Conservation (phyloP, 306 rosid species). For the Nissolia schottii region DNA sequence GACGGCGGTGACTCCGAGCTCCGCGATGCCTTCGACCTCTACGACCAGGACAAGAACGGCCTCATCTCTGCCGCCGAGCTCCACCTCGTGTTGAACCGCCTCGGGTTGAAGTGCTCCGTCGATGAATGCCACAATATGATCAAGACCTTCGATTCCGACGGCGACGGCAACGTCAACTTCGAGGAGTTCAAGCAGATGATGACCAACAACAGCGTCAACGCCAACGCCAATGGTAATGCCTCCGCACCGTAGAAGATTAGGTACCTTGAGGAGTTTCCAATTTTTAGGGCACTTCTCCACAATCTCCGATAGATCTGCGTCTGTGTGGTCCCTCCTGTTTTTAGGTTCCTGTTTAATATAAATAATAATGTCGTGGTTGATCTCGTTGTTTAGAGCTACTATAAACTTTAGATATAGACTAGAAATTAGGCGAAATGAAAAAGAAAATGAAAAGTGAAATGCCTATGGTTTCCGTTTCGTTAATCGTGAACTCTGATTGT, state of each 20-base stretch:
- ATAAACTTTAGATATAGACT: not conserved
- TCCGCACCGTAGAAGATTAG: slow-evolving; percentile 1
- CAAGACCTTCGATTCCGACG: slow-evolving; percentile 71
- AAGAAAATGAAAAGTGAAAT: not conserved
- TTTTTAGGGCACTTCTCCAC: not conserved
- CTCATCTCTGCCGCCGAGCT: slow-evolving; percentile 72
- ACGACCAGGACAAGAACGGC: slow-evolving; percentile 81
- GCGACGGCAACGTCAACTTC: slow-evolving; percentile 80
- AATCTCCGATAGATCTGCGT: slow-evolving; percentile 14
- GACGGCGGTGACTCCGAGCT: slow-evolving; percentile 62
- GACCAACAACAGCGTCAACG: slow-evolving; percentile 30
- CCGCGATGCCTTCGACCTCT: slow-evolving; percentile 73
- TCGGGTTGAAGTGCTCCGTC: slow-evolving; percentile 54
- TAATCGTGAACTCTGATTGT: not conserved
- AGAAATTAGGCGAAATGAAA: not conserved
- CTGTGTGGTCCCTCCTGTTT: too few species aligned
- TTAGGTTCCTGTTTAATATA: not conserved
- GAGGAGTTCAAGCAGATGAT: slow-evolving; percentile 84
- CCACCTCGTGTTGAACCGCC: slow-evolving; percentile 59
- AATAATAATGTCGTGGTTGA: too few species aligned
- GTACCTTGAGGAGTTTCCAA: not conserved
- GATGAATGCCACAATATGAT: slow-evolving; percentile 78
- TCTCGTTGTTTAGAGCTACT: too few species aligned
- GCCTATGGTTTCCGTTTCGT: not conserved
- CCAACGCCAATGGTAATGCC: too few species aligned